Evolutionary conservation across 257 asterid genomes (phyloP), one percentile per base, ranked within the genome.

Genomic region (Ballota nigra): DNA sequence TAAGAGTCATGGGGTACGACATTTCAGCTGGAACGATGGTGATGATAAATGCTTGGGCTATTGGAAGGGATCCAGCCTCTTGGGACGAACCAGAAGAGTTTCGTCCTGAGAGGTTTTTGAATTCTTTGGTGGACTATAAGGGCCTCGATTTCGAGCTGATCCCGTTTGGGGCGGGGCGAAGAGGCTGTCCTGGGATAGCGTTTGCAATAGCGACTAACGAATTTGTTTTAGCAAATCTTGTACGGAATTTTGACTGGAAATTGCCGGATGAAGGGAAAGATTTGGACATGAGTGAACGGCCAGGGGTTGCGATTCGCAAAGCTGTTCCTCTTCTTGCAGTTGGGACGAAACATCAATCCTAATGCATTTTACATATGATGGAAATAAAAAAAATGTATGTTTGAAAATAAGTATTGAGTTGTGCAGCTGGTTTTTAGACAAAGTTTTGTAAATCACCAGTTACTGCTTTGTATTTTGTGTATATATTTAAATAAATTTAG

Each of bases 61-160:
- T 86, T 0, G 72, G 80, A 0, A 64, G 86, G 38, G 89, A 84
- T 47, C 79, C 86, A 1, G 34, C 20, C 0, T 24, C 1, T 6
- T 86, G 89, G 92, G 65, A 73, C 0, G 72, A 86, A 0, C 87
- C 89, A 0, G 87, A 84, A 15, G 65, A 74, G 36, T 86, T 84
- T 63, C 5, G 6, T 0, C 92, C 89, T 0, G 84, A 82, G 43
- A 75, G 92, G 47, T 86, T 86, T 70, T 41, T 86, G 19, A 52
- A 77, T 65, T 63, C 70, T 36, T 0, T 57, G 0, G 23, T 69
- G 1, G 82, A 82, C 29, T 66, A n/a, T 26, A 69, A 59, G 56
- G 80, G 86, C n/a, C 49, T 68, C 13, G 81, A 82, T 66, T 82
- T 76, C 24, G 76, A 75, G 64, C 24, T 69, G 34, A 59, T 81